Evolutionary conservation across 345 rosid genomes (phyloP).

Genomic region (Lagerstroemia speciosa): DNA sequence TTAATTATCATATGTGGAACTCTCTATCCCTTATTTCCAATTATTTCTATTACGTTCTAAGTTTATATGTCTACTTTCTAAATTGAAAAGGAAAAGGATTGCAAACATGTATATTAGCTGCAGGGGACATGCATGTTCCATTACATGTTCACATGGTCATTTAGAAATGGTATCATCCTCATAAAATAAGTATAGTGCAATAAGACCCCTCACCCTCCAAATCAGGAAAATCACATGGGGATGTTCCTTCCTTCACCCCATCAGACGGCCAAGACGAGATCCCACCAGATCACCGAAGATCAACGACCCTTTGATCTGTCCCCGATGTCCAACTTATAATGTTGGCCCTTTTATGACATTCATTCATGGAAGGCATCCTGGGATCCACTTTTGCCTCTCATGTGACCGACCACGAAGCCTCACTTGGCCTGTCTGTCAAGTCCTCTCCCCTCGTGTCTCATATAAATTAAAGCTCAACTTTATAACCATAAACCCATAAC

Average conservation of each 20-base stretch:
- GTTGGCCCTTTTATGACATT: conserved; percentile 27
- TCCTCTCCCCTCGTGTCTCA: conserved; percentile 20
- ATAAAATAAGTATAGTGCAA: not conserved
- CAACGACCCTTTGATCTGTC: conserved; percentile 35
- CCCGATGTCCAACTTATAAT: conserved; percentile 28
- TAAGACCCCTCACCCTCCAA: conserved; percentile 14
- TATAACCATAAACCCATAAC: too few relatives aligned
- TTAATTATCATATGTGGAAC: too few relatives aligned
- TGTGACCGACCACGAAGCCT: conserved; percentile 56
- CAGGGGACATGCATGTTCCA: not conserved
- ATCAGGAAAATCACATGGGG: conserved; percentile 42
- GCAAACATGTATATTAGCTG: not conserved
- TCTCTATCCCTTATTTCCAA: too few relatives aligned
- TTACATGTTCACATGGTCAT: not conserved
- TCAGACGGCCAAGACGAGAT: conserved; percentile 36
- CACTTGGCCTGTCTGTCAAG: conserved; percentile 35
- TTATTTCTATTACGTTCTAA: too few relatives aligned
- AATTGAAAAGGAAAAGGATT: too few relatives aligned
- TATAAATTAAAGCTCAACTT: too few relatives aligned
- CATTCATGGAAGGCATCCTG: conserved; percentile 19
- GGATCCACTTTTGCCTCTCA: conserved; percentile 53
- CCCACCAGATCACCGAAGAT: conserved; percentile 21
- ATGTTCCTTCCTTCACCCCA: conserved; percentile 4
- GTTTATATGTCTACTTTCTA: too few relatives aligned
- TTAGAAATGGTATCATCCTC: too few relatives aligned